Evolutionary conservation across 352 stramenopile genomes (phyloP).

Genomic region (Phytophthora colocasiae): DNA sequence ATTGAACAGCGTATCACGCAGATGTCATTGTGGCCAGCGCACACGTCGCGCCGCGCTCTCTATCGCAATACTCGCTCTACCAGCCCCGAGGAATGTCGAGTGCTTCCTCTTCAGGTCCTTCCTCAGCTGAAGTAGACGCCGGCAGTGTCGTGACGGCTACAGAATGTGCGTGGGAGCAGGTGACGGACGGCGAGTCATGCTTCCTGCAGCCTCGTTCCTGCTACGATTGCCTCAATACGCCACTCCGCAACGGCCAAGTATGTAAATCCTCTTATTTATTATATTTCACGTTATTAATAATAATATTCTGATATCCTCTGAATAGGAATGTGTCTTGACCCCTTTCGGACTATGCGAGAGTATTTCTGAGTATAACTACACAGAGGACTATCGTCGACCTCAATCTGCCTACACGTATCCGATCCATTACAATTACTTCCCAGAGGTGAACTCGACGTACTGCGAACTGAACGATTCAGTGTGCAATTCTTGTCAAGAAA

Average conservation of each 20-base stretch:
- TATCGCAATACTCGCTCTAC: conserved; percentile 1
- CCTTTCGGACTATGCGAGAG: conserved; percentile 52
- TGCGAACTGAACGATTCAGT: conserved; percentile 47
- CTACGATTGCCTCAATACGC: conserved; percentile 65
- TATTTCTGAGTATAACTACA: conserved; percentile 51
- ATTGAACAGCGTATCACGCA: conserved; percentile 9
- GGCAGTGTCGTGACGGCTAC: conserved; percentile 22
- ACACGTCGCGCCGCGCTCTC: background rate
- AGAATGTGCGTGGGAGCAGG: conserved; percentile 56
- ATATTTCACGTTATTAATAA: background rate
- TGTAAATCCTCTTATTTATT: conserved; percentile 2
- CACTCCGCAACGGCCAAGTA: conserved; percentile 45
- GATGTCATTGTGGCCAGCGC: conserved; percentile 6
- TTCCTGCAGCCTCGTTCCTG: conserved; percentile 57
- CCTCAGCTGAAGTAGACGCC: background rate
- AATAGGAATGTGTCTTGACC: conserved; percentile 56
- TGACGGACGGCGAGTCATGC: conserved; percentile 40
- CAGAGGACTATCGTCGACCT: conserved; percentile 56
- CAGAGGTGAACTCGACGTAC: conserved; percentile 59
- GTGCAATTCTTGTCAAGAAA: conserved; percentile 46
- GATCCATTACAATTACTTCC: conserved; percentile 72
- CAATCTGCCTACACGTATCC: conserved; percentile 43
- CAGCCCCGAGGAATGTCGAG: conserved; percentile 10
- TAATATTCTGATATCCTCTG: background rate
- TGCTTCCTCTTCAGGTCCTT: conserved; percentile 15